Evolutionary conservation across 192 early-diverging fungal species (phyloP).

Genomic region (Paraglomus occultum): DNA sequence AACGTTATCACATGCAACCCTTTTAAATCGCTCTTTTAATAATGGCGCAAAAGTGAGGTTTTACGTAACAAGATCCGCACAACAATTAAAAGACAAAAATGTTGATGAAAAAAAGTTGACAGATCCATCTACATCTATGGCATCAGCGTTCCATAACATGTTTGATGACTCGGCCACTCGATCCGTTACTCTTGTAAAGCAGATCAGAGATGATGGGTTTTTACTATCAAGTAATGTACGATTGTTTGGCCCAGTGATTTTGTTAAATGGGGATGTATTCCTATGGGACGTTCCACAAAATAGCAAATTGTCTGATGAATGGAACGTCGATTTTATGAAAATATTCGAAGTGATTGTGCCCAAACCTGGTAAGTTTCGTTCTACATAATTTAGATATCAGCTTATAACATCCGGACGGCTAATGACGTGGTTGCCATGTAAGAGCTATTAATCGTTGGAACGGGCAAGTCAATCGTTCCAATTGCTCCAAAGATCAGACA

Average conservation of each 20-base stretch:
- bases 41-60: no score
- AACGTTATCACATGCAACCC: no score
- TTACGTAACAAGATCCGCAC: no score
- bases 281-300: slow-evolving; percentile 54
- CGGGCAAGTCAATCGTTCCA: slow-evolving; percentile 51
- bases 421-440: neutral
- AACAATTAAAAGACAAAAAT: neutral
- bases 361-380: slow-evolving; percentile 48
- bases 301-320: slow-evolving; percentile 32
- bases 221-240: slow-evolving; percentile 48
- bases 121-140: neutral
- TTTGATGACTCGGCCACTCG: slow-evolving; percentile 46
- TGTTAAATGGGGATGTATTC: slow-evolving; percentile 53
- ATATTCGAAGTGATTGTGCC: slow-evolving; percentile 56
- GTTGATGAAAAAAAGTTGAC: neutral
- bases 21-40: no score
- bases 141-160: slow-evolving; percentile 55
- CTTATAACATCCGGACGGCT: neutral
- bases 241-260: slow-evolving; percentile 47
- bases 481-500: slow-evolving; percentile 46
- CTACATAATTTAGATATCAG: neutral
- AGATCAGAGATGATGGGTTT: slow-evolving; percentile 54
- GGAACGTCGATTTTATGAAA: slow-evolving; percentile 48
- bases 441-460: slow-evolving; percentile 60
- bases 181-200: slow-evolving; percentile 42